Conservation (phyloP, 805 yeast genomes). For the Barnettozyma vustinii region DNA sequence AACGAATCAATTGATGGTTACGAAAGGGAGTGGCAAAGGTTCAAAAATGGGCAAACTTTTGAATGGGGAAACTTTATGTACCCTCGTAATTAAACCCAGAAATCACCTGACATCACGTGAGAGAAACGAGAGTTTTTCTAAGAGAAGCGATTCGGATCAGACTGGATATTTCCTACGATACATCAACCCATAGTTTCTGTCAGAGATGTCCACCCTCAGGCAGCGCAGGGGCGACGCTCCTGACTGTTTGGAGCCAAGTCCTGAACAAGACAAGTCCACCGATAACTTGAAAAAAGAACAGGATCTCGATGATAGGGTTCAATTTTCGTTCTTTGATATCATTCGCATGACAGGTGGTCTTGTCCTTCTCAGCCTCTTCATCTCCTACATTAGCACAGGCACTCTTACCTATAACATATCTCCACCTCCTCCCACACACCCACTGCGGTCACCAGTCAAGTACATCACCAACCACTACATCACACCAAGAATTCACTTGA, state of each 20-base stretch:
- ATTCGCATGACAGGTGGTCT: constrained; percentile 21
- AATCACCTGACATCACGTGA: constrained; percentile 1
- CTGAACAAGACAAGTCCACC: background rate
- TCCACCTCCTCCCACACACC: background rate
- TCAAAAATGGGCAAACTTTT: background rate
- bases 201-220: background rate
- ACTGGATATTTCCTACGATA: no score
- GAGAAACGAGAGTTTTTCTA: background rate
- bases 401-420: constrained; percentile 36
- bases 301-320: background rate
- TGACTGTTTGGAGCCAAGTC: background rate
- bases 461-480: background rate
- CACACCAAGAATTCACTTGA: constrained; percentile 19
- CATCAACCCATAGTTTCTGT: no score
- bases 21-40: background rate
- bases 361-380: constrained; percentile 6
- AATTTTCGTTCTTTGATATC: constrained; percentile 13
- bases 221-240: background rate
- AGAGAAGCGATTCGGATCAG: no score
- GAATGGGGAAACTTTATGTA: background rate
- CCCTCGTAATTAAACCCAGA: no score
- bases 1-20: background rate
- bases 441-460: background rate
- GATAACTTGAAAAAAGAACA: background rate
- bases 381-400: constrained; percentile 19